These are phyloP conservation scores for Craspedostauros australis DNA, from an alignment of 108 stramenopile species.

Conservation along the genomic window DNA sequence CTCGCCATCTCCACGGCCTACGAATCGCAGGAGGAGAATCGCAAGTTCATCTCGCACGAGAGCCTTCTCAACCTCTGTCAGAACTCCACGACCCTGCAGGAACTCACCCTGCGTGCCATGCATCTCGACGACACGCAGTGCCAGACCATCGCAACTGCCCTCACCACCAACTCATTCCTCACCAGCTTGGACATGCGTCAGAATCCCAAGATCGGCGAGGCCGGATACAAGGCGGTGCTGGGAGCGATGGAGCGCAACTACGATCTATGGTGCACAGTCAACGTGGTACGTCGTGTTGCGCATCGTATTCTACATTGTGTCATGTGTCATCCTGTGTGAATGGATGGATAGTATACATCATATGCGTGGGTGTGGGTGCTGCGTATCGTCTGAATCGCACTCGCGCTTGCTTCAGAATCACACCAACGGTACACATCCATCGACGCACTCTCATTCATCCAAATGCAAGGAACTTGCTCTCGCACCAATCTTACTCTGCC, in stretches of 20 bases:
- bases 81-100: slow-evolving; percentile 24
- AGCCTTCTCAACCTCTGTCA: slow-evolving; percentile 14
- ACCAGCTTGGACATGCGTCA: slow-evolving; percentile 30
- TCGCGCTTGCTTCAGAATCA: no score
- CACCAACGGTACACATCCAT: no score
- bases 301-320: neutral
- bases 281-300: slow-evolving; percentile 17
- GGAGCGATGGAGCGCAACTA: slow-evolving; percentile 25
- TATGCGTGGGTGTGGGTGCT: no score
- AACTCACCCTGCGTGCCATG: slow-evolving; percentile 25
- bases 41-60: slow-evolving; percentile 8
- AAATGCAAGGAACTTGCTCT: no score
- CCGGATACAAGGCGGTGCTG: slow-evolving; percentile 21
- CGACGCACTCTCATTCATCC: no score
- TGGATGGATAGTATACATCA: neutral
- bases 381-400: no score
- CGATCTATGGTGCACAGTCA: slow-evolving; percentile 28
- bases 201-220: slow-evolving; percentile 14
- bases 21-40: neutral
- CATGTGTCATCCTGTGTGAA: neutral
- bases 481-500: no score
- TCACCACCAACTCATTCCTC: slow-evolving; percentile 19
- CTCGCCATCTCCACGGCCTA: slow-evolving; percentile 9
- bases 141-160: slow-evolving; percentile 18
- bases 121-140: slow-evolving; percentile 20